Evolutionary conservation across 176 grass and related monocot genomes (phyloP), one percentile per base, ranked within the genome.

Genomic region (Pharus latifolius): DNA sequence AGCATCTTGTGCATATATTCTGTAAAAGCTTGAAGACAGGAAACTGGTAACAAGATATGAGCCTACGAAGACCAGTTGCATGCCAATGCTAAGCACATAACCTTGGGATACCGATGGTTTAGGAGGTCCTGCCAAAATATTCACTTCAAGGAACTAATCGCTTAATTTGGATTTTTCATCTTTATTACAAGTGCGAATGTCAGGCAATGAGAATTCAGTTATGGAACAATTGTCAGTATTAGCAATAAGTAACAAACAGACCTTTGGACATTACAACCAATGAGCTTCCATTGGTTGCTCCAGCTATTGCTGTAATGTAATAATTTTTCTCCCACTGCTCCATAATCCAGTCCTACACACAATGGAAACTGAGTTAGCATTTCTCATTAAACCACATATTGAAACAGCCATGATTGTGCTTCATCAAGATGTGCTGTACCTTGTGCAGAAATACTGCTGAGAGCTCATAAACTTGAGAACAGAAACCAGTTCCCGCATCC

Each of bases 241-340:
- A 35, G 56, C 40, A 70, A 76, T 68, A 0, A 13, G 1, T 54
- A 30, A 18, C 20, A 3, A 3, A 33, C 69, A 8, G 15, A 92
- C 94, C 94, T 90, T 92, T 98, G 22, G 94, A 98, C 94, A 98
- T 98, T 19, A 98, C 84, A 41, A 98, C 89, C 72, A 98, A 87
- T 44, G 94, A 98, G 78, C 94, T 90, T 62, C 89, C 94, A 80
- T 90, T 98, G 17, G 60, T 55, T 71, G 89, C 49, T 79, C 94
- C 94, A 74, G 94, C 84, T 78, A 98, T 89, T 40, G 94, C 70
- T 70, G 83, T 93, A 41, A 96, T 90, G 74, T 96, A 96, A 68
- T 84, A 96, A 68, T 84, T 96, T 60, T 90, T 96, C 77, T 98
- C 94, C 94, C 94, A 98, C 52, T 90, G 94, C 34, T 93, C 94